These are phyloP conservation scores for Zizania latifolia DNA, from an alignment of 176 grass and related monocot genomes.

Conservation along the genomic window DNA sequence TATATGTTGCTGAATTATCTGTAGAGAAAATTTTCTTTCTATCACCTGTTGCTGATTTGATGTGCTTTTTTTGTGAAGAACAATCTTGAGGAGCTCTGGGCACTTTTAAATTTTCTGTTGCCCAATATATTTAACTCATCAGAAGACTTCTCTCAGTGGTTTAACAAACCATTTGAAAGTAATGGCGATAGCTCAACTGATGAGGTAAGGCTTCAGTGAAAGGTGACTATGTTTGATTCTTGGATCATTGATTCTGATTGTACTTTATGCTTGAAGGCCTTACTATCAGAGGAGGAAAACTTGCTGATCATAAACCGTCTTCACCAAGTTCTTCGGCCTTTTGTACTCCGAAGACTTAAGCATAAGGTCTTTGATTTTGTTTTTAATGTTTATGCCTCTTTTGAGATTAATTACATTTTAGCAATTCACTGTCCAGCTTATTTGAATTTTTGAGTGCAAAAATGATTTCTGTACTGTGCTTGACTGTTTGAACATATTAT, in stretches of 20 bases:
- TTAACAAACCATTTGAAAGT: conserved; percentile 97
- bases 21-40: neutral
- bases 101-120: conserved; percentile 93
- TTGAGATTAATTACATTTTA: neutral
- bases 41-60: conserved; percentile 26
- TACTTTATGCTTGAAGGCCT: conserved; percentile 54
- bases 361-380: conserved; percentile 69
- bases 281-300: conserved; percentile 99
- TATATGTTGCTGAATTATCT: neutral
- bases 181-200: conserved; percentile 78
- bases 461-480: neutral
- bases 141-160: conserved; percentile 98
- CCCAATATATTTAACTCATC: conserved; percentile 99
- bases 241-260: neutral
- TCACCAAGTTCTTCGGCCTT: conserved; percentile 99
- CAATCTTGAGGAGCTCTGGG: conserved; percentile 99
- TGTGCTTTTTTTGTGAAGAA: conserved; percentile 66
- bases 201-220: conserved; percentile 52
- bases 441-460: conserved; percentile 9
- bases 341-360: conserved; percentile 97
- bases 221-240: conserved; percentile 16
- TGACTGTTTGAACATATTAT: neutral
- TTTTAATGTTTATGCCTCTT: conserved; percentile 28
- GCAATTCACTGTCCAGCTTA: neutral
- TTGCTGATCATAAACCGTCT: conserved; percentile 99